These are phyloP conservation scores for Coemansia umbellata DNA, from an alignment of 192 early-diverging fungal species.

Conservation along the genomic window DNA sequence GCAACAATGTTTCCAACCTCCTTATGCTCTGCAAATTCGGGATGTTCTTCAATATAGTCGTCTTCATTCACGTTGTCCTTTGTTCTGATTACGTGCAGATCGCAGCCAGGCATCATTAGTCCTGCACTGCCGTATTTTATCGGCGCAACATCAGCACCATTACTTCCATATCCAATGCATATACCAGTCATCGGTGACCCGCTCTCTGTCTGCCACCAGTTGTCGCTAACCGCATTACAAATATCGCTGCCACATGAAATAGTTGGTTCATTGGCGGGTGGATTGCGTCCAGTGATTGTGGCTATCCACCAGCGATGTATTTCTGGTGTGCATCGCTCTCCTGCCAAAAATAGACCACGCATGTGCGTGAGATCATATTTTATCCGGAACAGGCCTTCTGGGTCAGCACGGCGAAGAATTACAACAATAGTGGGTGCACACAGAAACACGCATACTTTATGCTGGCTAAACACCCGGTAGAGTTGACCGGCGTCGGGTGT, in stretches of 20 bases:
- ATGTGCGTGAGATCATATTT: slow-evolving; percentile 64
- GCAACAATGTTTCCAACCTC: slow-evolving; percentile 74
- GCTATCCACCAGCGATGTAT: slow-evolving; percentile 60
- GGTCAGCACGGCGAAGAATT: slow-evolving; percentile 77
- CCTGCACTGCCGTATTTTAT: slow-evolving; percentile 73
- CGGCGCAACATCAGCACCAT: slow-evolving; percentile 30
- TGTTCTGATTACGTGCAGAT: slow-evolving; percentile 60
- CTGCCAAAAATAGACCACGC: slow-evolving; percentile 68
- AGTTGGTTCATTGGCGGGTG: slow-evolving; percentile 2
- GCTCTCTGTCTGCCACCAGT: slow-evolving; percentile 89
- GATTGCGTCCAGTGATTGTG: slow-evolving; percentile 31
- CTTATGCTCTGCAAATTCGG: slow-evolving; percentile 50
- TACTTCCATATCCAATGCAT: slow-evolving; percentile 54
- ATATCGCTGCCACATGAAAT: slow-evolving; percentile 28
- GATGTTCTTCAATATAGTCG: slow-evolving; percentile 25
- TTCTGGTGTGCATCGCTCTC: slow-evolving; percentile 79
- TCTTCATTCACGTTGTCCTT: slow-evolving; percentile 51
- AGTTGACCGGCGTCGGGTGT: slow-evolving; percentile 77
- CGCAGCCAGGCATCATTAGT: slow-evolving; percentile 71
- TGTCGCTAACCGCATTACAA: slow-evolving; percentile 65
- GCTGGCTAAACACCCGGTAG: slow-evolving; percentile 74
- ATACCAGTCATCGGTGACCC: slow-evolving; percentile 78
- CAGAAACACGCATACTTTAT: slow-evolving; percentile 70
- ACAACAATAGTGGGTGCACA: slow-evolving; percentile 84
- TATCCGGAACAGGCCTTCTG: slow-evolving; percentile 53